Evolutionary conservation across 768 basidiomycete genomes (phyloP).

Genomic region (Tremella fuciformis): DNA sequence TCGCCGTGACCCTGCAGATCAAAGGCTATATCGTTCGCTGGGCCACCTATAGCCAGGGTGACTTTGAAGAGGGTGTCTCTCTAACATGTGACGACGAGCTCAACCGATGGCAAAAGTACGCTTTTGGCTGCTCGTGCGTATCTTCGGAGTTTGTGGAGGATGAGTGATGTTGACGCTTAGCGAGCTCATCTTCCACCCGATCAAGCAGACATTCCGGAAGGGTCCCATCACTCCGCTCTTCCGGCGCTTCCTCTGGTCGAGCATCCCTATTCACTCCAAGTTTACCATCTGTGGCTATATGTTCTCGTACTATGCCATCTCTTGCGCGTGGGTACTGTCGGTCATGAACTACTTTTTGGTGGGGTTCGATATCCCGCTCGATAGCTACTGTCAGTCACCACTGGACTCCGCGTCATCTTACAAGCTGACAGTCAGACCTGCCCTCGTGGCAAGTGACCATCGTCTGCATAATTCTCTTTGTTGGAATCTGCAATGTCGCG

Average conservation of each 20-base stretch:
- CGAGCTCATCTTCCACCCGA: conserved; percentile 75
- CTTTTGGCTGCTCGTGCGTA: conserved; percentile 46
- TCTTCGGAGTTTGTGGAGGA: background rate
- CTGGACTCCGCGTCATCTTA: background rate
- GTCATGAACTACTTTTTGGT: conserved; percentile 69
- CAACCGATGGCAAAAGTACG: conserved; percentile 80
- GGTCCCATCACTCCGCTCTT: conserved; percentile 69
- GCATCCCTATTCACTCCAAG: conserved; percentile 59
- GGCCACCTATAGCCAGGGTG: conserved; percentile 80
- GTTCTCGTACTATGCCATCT: conserved; percentile 56
- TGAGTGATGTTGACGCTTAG: conserved; percentile 3
- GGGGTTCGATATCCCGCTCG: conserved; percentile 49
- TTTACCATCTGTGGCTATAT: conserved; percentile 60
- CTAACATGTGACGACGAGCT: conserved; percentile 86
- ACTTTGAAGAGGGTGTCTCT: conserved; percentile 88
- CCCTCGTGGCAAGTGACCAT: conserved; percentile 62
- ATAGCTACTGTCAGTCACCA: background rate
- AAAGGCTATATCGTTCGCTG: conserved; percentile 48
- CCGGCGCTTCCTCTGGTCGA: conserved; percentile 49
- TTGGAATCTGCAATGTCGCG: conserved; percentile 65
- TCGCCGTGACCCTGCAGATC: conserved; percentile 72
- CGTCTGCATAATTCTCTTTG: conserved; percentile 66
- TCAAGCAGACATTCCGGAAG: conserved; percentile 69
- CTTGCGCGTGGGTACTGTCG: conserved; percentile 63
- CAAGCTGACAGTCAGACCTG: conserved; percentile 11